Evolutionary conservation across 2,329 filamentous ascomycete genomes (phyloP), one percentile per base, ranked within the genome.

Genomic region (Pseudogymnoascus sp.): DNA sequence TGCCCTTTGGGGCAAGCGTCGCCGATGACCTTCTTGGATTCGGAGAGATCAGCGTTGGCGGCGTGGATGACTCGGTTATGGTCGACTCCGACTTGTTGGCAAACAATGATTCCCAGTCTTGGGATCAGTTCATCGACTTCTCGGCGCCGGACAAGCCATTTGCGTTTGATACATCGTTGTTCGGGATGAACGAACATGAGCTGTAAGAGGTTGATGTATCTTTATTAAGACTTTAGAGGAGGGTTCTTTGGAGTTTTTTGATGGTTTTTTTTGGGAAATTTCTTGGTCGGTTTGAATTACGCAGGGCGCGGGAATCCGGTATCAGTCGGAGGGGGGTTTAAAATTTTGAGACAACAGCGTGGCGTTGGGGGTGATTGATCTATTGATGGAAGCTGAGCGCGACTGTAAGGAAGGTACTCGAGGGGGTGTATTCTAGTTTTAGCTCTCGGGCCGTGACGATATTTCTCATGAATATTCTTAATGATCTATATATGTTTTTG

Each of bases 61-160:
- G 64, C 6, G 64, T 65, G 3, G 66, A 66, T 1, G 62, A 70
- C 58, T 33, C 66, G 15, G 62, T 65, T 21, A 68, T 70, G 63
- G 64, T 69, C 35, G 65, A 70, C 56, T 65, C 65, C 19, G 64
- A 68, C 9, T 62, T 61, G 55, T 63, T 58, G 30, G 23, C 61
- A 5, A 65, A 71, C 23, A 67, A 69, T 15, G 67, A 67, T 61
- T 67, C 68, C 21, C 69, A 60, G 57, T 63, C 64, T 5, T 80
- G 79, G 77, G 80, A 82, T 34, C 78, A 82, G n/a, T 67, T 79
- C 35, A 67, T 74, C 3, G 67, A 70, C 59, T 45, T 57, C 23
- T 67, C 70, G 0, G 77, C 81, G 66, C 80, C 82, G 63, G 73
- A 73, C 58, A 82, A 83, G 68, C 75, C 79, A 0, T 81, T 82